Base-by-base conservation (phyloP, 208 protist species). In the Trypanosoma brucei region DNA sequence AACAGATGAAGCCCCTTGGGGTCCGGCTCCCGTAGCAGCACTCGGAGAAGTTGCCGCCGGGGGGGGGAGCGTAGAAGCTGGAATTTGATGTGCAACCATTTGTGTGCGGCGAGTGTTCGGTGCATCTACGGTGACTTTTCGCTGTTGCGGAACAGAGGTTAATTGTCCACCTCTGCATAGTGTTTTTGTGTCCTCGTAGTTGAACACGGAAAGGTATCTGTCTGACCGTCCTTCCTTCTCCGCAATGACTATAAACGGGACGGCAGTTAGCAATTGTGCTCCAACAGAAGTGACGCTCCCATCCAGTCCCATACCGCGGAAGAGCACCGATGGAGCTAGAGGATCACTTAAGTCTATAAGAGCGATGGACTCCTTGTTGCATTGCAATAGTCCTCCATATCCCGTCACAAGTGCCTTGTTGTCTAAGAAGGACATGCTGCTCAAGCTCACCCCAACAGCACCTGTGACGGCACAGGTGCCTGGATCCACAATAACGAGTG, bases 381-480 rank as follows among this genome's bases (percentile, higher is more conserved):
- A 70, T 59, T 69, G 55, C 50, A 90, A 58, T 40, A 80, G 51
- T 7, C 59, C 49, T n/a, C 83, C 83, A 62, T 86, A 71, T 1
- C 85, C 88, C 8, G 79, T 79, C 31, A 92, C 72, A 71, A 94
- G 68, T 22, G 88, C 88, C 39, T 68, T 80, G 22, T 81, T 81
- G 34, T 84, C 65, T 62, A 91, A 58, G 56, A 94, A 94, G 14
- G 72, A 52, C 31, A 94, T 68, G 35, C 83, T 70, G 34, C 70
- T 83, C 56, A 94, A 70, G 33, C 60, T 80, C 31, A 81, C 67
- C 46, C 63, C 72, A 42, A 92, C 68, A 37, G 58, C 75, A 31
- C 55, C 42, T 9, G 72, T 53, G 34, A 81, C 68, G 34, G 84
- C 74, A 60, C 78, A 77, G 39, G 81, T 85, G 22, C 42, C 50